These are phyloP conservation scores for Selaginella moellendorffii DNA, from an alignment of 75 land plant genomes.

Conservation along the genomic window DNA sequence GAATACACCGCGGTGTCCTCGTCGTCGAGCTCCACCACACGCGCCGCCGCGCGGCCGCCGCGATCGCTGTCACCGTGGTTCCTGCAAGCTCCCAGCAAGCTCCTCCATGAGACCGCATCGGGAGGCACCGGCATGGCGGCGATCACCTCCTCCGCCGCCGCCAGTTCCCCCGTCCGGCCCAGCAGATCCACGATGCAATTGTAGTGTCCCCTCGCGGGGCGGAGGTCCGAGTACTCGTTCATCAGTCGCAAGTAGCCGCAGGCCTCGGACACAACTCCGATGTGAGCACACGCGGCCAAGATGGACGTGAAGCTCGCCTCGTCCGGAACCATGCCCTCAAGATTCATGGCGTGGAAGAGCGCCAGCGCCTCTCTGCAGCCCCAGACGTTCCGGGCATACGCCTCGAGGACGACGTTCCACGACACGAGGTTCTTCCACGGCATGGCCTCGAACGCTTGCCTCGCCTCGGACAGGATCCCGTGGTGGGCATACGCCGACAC, in stretches of 20 bases:
- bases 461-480: not conserved
- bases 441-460: not conserved
- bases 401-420: not conserved
- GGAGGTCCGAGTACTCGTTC: not conserved
- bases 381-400: not conserved
- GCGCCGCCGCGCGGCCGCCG: not conserved
- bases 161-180: not conserved
- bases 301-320: not conserved
- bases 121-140: not conserved
- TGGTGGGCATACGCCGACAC: not conserved
- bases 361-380: not conserved
- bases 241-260: not conserved
- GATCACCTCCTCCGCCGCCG: not conserved
- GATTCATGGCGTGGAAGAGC: not conserved
- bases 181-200: not conserved
- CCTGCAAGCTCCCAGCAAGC: conserved; percentile 5
- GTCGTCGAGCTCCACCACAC: not conserved
- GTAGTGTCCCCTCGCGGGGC: not conserved
- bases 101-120: not conserved
- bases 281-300: not conserved
- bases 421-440: not conserved
- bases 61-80: not conserved
- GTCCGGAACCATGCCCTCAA: not conserved
- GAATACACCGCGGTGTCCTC: not conserved
- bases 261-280: not conserved